Base-by-base conservation (phyloP, 225 moss, liverwort and hornwort species). In the Thuidium tamariscinum region DNA sequence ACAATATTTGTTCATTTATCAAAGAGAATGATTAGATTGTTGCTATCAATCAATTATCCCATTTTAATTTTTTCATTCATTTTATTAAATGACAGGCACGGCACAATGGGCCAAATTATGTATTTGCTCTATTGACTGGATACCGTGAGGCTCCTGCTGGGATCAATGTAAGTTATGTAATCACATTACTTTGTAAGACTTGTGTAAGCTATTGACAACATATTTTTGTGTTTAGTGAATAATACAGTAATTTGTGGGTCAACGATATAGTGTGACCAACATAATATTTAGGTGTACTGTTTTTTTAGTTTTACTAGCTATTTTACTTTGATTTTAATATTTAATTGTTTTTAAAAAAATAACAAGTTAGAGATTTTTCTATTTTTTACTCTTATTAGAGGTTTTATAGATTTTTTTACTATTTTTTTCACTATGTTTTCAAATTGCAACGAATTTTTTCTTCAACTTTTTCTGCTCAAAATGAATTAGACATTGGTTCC, bases 61-160 rank as follows among this genome's bases (percentile, higher is more conserved):
- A 7, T 32, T 7, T 32, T 55, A 12, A 8, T 39, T 66, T 29
- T 36, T 67, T 67, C 26, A 51, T 37, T 37, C 8, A 20, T 30
- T 27, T 20, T 9, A n/a, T 51, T 5, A 21, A 66, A 51, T 30
- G 6, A n/a, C 5, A 90, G 89, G 90, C 90, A 51, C 87, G 89
- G 25, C 87, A 90, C 34, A 92, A 89, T 77, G 92, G 92, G 83
- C 83, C 88, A 74, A 92, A 90, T 46, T 92, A 92, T 67, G 32
- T 92, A 65, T 92, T 92, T 87, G 87, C 90, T 65, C 42, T 92
- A 15, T 1, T 90, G 8, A 90, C 87, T 20, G 90, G 92, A 87
- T 92, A 90, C 81, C 90, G 80, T 2, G 77, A 92, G 8, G 75
- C 87, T 74, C 92, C 90, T 32, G 80, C 87, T 0, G 89, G 92